Base-by-base conservation (phyloP, 768 basidiomycete genomes). In the Epithele typhae region DNA sequence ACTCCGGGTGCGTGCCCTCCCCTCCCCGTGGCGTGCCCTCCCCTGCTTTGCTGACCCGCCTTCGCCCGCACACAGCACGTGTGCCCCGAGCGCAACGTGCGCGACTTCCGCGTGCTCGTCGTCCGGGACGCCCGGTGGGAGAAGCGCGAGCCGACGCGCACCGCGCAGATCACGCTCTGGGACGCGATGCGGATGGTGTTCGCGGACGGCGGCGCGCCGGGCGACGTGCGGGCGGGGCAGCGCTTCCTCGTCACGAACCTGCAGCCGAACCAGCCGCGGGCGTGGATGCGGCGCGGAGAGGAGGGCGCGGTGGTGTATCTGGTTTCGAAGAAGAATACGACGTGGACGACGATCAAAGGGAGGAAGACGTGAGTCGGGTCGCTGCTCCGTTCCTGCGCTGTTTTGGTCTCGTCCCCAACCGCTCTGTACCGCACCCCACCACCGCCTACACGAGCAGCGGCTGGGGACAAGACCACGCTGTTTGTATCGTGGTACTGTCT, bases 101-200 rank as follows among this genome's bases (percentile, higher is more conserved):
- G 82, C 34, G 79, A 73, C 42, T 92, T 95, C 66, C 74, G 90
- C 35, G 79, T 94, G 5, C 59, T 92, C 14, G 69, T 81, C 12
- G 74, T 84, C 14, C 68, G 77, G 53, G 93, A 88, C 59, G 76
- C 79, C 15, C 70, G 72, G 27, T 82, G 79, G 22, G 54, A 59
- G 0, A 72, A 75, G 49, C 69, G 74, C 42, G 72, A 74, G 0
- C 68, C 77, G 7, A 68, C 76, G 49, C 76, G 89, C 40, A 72
- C 67, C 1, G 92, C 83, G 0, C 87, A 89, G 60, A 54, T 97
- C 44, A 93, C 86, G 0, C 76, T 94, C 3, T 93, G 90, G 90
- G 89, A 94, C 57, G 82, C 78, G 2, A 65, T 78, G 3, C 68
- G 68, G 11, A 49, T 86, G 22, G 68, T 66, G 0, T 56, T 70